These are phyloP conservation scores for Meyerozyma smithsonii DNA, from an alignment of 1,139 yeast genomes.

Conservation along the genomic window DNA sequence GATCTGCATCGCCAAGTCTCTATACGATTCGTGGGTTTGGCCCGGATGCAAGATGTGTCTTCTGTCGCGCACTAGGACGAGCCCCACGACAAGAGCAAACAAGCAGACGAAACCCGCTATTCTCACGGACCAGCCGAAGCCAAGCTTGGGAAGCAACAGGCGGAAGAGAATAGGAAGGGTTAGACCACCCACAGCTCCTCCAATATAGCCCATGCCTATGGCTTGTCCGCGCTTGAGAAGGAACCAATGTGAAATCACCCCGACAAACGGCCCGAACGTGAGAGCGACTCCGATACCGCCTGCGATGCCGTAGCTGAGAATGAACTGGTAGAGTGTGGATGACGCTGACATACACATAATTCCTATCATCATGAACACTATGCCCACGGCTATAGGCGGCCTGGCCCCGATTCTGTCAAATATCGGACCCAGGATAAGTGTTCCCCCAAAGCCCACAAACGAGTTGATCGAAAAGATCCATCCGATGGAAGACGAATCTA, in stretches of 20 bases:
- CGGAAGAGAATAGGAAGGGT: slow-evolving; percentile 21
- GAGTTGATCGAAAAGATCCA: slow-evolving; percentile 32
- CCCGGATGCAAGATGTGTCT: slow-evolving; percentile 15
- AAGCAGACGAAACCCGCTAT: slow-evolving; percentile 21
- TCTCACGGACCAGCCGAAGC: slow-evolving; percentile 28
- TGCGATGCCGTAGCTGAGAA: slow-evolving; percentile 18
- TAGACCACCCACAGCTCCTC: slow-evolving; percentile 29
- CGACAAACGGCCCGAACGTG: slow-evolving; percentile 22
- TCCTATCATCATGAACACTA: slow-evolving; percentile 17
- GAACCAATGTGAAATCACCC: slow-evolving; percentile 22
- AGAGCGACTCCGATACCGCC: slow-evolving; percentile 23
- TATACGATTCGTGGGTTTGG: background rate
- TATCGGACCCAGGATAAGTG: slow-evolving; percentile 22
- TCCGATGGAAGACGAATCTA: slow-evolving; percentile 21
- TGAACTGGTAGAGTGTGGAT: slow-evolving; percentile 21
- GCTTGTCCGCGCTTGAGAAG: slow-evolving; percentile 19
- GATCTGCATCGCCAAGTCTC: slow-evolving; percentile 12
- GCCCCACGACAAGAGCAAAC: slow-evolving; percentile 26
- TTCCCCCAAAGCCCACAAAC: slow-evolving; percentile 24
- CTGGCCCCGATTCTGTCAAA: slow-evolving; percentile 22
- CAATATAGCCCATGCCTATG: slow-evolving; percentile 22
- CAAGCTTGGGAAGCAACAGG: slow-evolving; percentile 19
- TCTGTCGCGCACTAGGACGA: slow-evolving; percentile 42
- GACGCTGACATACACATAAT: slow-evolving; percentile 20
- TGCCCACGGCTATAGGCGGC: slow-evolving; percentile 16